These are phyloP conservation scores for Cystofilobasidium capitatum DNA, from an alignment of 768 basidiomycete species.

Conservation along the genomic window DNA sequence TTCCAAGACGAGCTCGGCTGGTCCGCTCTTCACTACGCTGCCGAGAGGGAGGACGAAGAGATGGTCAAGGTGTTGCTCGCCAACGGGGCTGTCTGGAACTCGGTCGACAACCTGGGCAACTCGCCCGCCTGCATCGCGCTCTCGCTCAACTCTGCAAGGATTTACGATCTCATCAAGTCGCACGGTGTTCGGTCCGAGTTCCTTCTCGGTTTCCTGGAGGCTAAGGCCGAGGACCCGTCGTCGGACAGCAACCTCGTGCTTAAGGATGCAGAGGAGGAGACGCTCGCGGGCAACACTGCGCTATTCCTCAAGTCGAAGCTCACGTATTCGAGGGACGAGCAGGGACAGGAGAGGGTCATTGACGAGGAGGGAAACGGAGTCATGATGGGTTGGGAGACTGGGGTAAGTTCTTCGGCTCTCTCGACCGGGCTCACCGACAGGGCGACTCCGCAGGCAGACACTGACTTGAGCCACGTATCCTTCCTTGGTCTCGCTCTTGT, in stretches of 20 bases:
- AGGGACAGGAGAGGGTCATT: constrained; percentile 75
- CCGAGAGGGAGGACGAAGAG: constrained; percentile 55
- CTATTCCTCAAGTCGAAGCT: constrained; percentile 63
- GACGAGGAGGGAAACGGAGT: constrained; percentile 77
- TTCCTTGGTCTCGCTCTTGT: constrained; percentile 29
- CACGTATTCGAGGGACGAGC: constrained; percentile 56
- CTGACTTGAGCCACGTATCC: not conserved
- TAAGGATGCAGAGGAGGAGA: constrained; percentile 32
- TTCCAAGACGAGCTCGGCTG: constrained; percentile 27
- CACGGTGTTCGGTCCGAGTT: constrained; percentile 87
- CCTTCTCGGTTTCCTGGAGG: constrained; percentile 47
- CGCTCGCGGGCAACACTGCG: constrained; percentile 39
- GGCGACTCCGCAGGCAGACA: not conserved
- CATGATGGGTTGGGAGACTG: constrained; percentile 98
- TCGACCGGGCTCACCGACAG: too few species aligned
- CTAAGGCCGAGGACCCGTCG: constrained; percentile 47
- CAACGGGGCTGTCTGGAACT: constrained; percentile 86
- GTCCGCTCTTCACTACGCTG: constrained; percentile 27
- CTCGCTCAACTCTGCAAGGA: constrained; percentile 65
- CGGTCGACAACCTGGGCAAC: constrained; percentile 70
- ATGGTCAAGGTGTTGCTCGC: constrained; percentile 60
- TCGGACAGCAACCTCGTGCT: constrained; percentile 43
- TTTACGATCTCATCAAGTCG: constrained; percentile 73
- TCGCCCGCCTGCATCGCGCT: constrained; percentile 86
- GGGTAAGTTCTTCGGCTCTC: constrained; percentile 16